phyloP scores from a whole-genome alignment of 129 eudicot genomes.

The Daucus carota region DNA sequence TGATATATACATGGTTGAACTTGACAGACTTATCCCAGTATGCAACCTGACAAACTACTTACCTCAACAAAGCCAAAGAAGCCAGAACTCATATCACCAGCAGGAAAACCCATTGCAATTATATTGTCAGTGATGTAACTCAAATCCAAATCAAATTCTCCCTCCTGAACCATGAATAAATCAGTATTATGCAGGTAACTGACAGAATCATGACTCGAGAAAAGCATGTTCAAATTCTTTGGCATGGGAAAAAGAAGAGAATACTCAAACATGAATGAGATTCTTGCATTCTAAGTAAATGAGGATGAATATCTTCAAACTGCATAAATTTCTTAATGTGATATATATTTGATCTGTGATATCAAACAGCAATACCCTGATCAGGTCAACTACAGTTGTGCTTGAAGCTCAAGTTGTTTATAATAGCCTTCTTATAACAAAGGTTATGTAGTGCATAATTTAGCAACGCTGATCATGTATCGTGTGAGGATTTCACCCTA shows the following conservation, averaged over 20 bases:
- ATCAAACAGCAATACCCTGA: no score
- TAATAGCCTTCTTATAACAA: no score
- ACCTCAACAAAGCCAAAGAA: slow-evolving; percentile 94
- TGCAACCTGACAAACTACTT: slow-evolving; percentile 18
- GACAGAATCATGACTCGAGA: background rate
- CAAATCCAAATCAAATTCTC: slow-evolving; percentile 95
- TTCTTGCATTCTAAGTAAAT: background rate
- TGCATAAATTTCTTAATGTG: no score
- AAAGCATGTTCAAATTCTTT: background rate
- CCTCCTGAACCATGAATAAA: slow-evolving; percentile 47
- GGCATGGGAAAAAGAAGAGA: background rate
- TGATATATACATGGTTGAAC: slow-evolving; percentile 5
- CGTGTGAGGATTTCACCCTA: no score
- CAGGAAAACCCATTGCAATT: slow-evolving; percentile 99
- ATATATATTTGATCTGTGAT: no score
- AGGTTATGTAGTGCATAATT: no score
- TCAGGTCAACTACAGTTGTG: no score
- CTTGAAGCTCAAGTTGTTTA: no score
- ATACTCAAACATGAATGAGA: background rate
- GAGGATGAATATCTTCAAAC: no score
- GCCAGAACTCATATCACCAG: slow-evolving; percentile 96
- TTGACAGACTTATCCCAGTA: background rate
- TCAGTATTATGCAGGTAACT: slow-evolving; percentile 1
- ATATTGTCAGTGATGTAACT: slow-evolving; percentile 91
- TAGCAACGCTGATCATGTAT: no score